Base-by-base conservation (phyloP, 2,329 filamentous ascomycete genomes). In the Akanthomyces muscarius region DNA sequence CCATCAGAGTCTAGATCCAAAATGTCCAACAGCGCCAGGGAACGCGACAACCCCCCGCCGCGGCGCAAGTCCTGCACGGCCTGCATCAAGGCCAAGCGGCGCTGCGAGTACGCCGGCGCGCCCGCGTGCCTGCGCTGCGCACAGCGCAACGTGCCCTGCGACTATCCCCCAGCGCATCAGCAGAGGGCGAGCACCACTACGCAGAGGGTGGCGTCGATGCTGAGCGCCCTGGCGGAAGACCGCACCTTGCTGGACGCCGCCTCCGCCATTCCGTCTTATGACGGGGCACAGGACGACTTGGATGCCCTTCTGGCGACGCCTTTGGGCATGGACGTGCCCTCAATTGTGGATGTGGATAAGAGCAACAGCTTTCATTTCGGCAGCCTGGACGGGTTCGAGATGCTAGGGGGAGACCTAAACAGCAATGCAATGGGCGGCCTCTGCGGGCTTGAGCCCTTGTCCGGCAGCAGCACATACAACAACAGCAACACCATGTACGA, bases 11-110 rank as follows among this genome's bases (percentile, higher is more conserved):
- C 36, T 25, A 44, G 5, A n/a, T 14, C 42, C 8, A 11, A 18
- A 25, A 44, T 41, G 36, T 42, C 25, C 33, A 44, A 33, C 11
- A 60, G 56, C 54, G 59, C 50, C 10, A 30, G n/a, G 14, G 78
- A 80, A 69, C 75, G 74, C 60, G 72, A 66, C 30, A 81, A 80
- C 71, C 80, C 78, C 41, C 81, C 76, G 51, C 77, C 77, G 5
- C 72, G 79, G 62, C 81, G 83, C 53, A 86, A 85, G 71, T 83
- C 85, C 4, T 87, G 84, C 68, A 74, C 77, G 4, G 78, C 80
- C 30, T 87, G 85, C 72, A 83, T 80, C 54, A 80, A 78, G 67
- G 78, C 83, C 28, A 87, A 86, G 70, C 78, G 84, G 16, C 81
- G 80, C 54, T 87, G 85, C 69, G 81, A 84, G 66, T 77, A 82